Percentiles rank a stretch among this genome's conserved stretches.
Evolutionary conservation across 139 green algal species (phyloP).

Genomic region (Chlamydomonas schloesseri): DNA sequence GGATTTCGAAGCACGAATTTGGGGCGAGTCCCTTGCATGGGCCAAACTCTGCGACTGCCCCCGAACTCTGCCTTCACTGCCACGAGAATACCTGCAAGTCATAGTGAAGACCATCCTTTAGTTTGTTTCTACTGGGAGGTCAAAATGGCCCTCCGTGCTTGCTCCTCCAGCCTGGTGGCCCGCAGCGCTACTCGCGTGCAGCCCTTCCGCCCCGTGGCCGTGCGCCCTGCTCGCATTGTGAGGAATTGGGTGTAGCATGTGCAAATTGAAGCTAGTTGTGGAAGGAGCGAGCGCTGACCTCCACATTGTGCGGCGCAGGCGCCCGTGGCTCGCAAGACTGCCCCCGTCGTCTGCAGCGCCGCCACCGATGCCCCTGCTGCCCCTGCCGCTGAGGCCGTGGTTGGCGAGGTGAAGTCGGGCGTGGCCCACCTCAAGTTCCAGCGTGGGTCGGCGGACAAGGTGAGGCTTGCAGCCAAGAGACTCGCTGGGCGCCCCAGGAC

Average conservation of each 20-base stretch:
- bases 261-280: background rate
- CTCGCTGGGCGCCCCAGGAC: background rate
- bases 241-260: background rate
- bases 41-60: too few species aligned
- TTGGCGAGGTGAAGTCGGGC: conserved; percentile 51
- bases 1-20: too few species aligned
- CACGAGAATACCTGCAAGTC: too few species aligned
- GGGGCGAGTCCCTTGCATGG: too few species aligned
- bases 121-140: too few species aligned
- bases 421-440: conserved; percentile 73
- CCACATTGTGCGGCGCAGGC: conserved; percentile 43
- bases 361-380: conserved; percentile 57
- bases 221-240: conserved; percentile 41
- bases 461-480: conserved; percentile 25
- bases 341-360: conserved; percentile 54
- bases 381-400: conserved; percentile 16
- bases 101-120: too few species aligned
- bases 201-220: conserved; percentile 35
- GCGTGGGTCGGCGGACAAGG: conserved; percentile 80
- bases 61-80: too few species aligned
- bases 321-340: conserved; percentile 43
- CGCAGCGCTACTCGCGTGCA: too few species aligned
- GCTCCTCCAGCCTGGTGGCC: too few species aligned
- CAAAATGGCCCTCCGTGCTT: conserved; percentile 17
- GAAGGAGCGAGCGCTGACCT: too few species aligned